Evolutionary conservation across 2,329 filamentous ascomycete genomes (phyloP).

Genomic region (Pyrenochaeta sp.): DNA sequence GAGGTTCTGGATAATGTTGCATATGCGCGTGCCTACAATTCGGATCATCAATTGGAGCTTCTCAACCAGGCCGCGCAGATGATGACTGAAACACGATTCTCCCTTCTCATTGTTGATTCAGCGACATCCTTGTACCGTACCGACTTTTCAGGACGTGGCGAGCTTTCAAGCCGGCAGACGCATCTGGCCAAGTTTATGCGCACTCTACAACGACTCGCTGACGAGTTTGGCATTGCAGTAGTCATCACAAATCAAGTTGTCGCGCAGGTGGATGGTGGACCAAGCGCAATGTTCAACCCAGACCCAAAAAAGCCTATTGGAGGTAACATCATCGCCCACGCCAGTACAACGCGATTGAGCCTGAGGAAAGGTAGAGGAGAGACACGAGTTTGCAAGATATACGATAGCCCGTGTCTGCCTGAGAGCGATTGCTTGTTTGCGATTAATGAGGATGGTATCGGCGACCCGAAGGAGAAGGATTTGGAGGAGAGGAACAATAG

Average conservation of each 20-base stretch:
- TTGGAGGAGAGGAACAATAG: constrained; percentile 70
- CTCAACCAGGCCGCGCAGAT: constrained; percentile 95
- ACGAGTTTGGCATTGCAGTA: constrained; percentile 93
- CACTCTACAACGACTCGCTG: constrained; percentile 77
- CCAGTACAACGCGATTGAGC: constrained; percentile 92
- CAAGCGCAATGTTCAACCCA: constrained; percentile 97
- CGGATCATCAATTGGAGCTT: constrained; percentile 94
- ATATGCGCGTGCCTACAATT: constrained; percentile 98
- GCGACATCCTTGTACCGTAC: constrained; percentile 95
- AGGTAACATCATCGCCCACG: constrained; percentile 98
- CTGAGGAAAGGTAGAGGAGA: constrained; percentile 95
- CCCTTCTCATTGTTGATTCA: constrained; percentile 92
- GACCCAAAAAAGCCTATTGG: constrained; percentile 99
- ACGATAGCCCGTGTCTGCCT: constrained; percentile 95
- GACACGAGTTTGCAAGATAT: constrained; percentile 98
- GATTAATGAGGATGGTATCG: constrained; percentile 96
- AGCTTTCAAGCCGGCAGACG: constrained; percentile 91
- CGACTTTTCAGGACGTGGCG: constrained; percentile 95
- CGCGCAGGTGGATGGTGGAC: constrained; percentile 95
- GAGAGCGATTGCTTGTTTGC: constrained; percentile 97
- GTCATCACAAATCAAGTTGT: constrained; percentile 99
- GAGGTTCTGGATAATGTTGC: constrained; percentile 98
- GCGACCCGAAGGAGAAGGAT: constrained; percentile 94
- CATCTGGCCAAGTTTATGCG: constrained; percentile 91
- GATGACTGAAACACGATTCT: constrained; percentile 99